Evolutionary conservation across 192 early-diverging fungal genomes (phyloP).

Genomic region (Phlyctochytrium bullatum): DNA sequence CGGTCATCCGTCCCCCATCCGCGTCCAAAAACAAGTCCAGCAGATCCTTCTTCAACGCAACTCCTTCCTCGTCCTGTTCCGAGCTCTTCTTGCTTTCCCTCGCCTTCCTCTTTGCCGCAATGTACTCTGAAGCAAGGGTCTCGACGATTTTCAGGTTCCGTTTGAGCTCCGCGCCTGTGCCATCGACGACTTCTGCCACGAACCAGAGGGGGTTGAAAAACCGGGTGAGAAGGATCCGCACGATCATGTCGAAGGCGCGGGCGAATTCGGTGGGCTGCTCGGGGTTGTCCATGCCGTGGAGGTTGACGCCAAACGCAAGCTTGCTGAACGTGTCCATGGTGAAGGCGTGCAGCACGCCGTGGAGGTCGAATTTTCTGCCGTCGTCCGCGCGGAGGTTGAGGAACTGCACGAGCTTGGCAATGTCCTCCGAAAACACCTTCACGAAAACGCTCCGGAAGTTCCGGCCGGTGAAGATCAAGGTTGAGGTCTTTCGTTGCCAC

Average conservation of each 20-base stretch:
- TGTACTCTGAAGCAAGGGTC: background rate
- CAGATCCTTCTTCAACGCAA: slow-evolving; percentile 29
- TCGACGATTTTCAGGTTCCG: background rate
- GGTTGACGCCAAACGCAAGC: slow-evolving; percentile 45
- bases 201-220: slow-evolving; percentile 19
- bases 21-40: slow-evolving; percentile 47
- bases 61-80: background rate
- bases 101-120: background rate
- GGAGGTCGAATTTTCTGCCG: slow-evolving; percentile 12
- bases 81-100: background rate
- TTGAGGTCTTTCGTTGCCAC: slow-evolving; percentile 50
- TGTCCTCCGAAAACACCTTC: background rate
- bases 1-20: slow-evolving; percentile 15
- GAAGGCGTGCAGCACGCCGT: slow-evolving; percentile 19
- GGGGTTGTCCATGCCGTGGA: slow-evolving; percentile 34
- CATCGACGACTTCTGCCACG: background rate
- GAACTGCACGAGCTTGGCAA: background rate
- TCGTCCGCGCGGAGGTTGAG: slow-evolving; percentile 1
- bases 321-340: slow-evolving; percentile 32
- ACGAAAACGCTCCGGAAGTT: background rate
- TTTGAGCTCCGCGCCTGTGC: background rate
- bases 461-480: slow-evolving; percentile 29
- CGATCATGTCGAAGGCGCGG: slow-evolving; percentile 23
- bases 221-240: background rate
- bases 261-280: too few relatives aligned